Percentiles rank a stretch among this genome's conserved stretches.
These are phyloP conservation scores for Cercospora brassicicola DNA, from an alignment of 2,329 filamentous ascomycete species.

Conservation along the genomic window DNA sequence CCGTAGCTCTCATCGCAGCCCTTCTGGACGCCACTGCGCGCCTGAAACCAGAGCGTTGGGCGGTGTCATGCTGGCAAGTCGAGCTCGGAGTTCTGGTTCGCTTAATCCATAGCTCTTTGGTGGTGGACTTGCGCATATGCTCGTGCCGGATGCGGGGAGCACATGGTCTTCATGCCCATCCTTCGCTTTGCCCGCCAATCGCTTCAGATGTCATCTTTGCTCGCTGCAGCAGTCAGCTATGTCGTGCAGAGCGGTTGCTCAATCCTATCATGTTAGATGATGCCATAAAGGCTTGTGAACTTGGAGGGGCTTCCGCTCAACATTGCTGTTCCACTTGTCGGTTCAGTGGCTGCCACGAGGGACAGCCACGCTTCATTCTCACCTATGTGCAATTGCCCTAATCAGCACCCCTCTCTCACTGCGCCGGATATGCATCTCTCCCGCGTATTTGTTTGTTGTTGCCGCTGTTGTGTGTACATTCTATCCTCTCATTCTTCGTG, in stretches of 20 bases:
- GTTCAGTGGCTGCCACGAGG: not conserved
- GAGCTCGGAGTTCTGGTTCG: not conserved
- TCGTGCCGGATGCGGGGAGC: not conserved
- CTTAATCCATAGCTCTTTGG: not conserved
- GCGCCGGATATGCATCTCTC: conserved; percentile 14
- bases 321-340: not conserved
- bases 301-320: not conserved
- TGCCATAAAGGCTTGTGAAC: not conserved
- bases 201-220: not conserved
- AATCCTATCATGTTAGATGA: not conserved
- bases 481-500: not conserved
- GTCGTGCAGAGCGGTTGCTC: not conserved
- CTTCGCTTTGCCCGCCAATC: not conserved
- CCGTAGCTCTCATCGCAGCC: not conserved
- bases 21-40: not conserved
- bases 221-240: not conserved
- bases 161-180: not conserved
- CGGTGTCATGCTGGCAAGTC: not conserved
- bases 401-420: not conserved
- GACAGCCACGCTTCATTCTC: conserved; percentile 1
- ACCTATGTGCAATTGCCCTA: conserved; percentile 2
- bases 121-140: not conserved
- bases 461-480: conserved; percentile 2
- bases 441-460: not conserved
- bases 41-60: not conserved